Conservation (phyloP, 352 stramenopile genomes). For the Thalassiosira hispida region DNA sequence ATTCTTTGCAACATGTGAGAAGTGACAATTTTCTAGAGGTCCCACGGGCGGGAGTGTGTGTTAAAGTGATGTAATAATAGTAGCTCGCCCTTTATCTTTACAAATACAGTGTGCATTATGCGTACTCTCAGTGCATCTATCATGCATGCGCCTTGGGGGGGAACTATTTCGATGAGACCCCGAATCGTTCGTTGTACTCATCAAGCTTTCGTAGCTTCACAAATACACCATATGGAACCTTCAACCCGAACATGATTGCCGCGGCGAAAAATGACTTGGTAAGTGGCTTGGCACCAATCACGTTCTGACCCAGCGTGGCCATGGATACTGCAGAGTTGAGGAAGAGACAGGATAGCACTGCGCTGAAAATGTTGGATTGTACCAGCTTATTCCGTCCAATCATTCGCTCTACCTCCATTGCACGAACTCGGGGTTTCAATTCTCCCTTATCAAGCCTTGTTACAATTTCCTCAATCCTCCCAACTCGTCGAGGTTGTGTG, state of each 20-base stretch:
- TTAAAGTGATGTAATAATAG: constrained; percentile 1
- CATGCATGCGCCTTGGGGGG: not conserved
- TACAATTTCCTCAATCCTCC: constrained; percentile 82
- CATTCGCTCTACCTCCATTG: constrained; percentile 86
- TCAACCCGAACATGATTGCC: constrained; percentile 60
- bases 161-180: constrained; percentile 44
- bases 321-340: constrained; percentile 73
- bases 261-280: constrained; percentile 60
- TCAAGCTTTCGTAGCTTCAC: constrained; percentile 74
- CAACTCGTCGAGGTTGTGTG: constrained; percentile 82
- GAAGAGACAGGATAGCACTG: constrained; percentile 72
- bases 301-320: constrained; percentile 57
- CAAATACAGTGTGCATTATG: constrained; percentile 8
- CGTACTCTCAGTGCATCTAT: too few relatives aligned
- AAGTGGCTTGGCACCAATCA: constrained; percentile 43
- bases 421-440: constrained; percentile 87
- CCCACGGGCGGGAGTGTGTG: not conserved
- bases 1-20: too few relatives aligned
- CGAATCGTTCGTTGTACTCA: constrained; percentile 81
- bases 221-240: constrained; percentile 72
- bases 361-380: constrained; percentile 80
- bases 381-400: constrained; percentile 84
- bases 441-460: constrained; percentile 86
- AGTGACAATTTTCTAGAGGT: not conserved
- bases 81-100: constrained; percentile 3